Percentiles rank a stretch among this genome's conserved stretches.
Conservation (phyloP, 345 rosid genomes). For the Lepidium sativum region DNA sequence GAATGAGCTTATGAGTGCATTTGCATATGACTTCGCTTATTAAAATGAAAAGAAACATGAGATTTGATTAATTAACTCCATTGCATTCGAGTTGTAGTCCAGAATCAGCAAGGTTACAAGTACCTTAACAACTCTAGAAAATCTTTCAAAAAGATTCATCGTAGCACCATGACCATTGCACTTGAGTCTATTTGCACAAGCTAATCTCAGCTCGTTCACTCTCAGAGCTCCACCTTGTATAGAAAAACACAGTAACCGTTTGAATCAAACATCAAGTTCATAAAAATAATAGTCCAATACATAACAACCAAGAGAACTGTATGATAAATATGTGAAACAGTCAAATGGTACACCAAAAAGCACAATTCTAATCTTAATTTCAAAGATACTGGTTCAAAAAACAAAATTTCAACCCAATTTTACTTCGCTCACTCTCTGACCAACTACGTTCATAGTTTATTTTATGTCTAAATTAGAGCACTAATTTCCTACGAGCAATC, state of each 20-base stretch:
- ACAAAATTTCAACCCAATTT: not conserved
- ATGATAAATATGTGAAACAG: not conserved
- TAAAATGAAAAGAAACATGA: not conserved
- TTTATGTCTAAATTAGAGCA: not conserved
- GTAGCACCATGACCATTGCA: constrained; percentile 43
- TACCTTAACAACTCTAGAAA: constrained; percentile 71
- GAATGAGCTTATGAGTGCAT: constrained; percentile 51
- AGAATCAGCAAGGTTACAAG: not conserved
- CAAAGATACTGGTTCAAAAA: not conserved
- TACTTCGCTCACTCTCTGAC: not conserved
- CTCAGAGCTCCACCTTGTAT: constrained; percentile 24
- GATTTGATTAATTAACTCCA: not conserved
- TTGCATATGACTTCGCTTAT: constrained; percentile 57
- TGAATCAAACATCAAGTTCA: not conserved
- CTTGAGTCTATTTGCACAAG: constrained; percentile 29
- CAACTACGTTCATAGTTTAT: not conserved
- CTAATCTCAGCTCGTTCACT: constrained; percentile 31
- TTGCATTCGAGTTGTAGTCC: not conserved
- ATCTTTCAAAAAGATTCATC: constrained; percentile 66
- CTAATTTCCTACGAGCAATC: not conserved
- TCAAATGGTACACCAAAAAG: not conserved
- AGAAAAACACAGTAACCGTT: not conserved
- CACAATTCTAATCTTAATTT: not conserved
- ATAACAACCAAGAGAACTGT: not conserved
- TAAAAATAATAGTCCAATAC: not conserved